A percentile compares a stretch with the other conserved stretches of the same genome.
Evolutionary conservation across 2,329 filamentous ascomycete species (phyloP).

Genomic region (Cordyceps cateniannulata): DNA sequence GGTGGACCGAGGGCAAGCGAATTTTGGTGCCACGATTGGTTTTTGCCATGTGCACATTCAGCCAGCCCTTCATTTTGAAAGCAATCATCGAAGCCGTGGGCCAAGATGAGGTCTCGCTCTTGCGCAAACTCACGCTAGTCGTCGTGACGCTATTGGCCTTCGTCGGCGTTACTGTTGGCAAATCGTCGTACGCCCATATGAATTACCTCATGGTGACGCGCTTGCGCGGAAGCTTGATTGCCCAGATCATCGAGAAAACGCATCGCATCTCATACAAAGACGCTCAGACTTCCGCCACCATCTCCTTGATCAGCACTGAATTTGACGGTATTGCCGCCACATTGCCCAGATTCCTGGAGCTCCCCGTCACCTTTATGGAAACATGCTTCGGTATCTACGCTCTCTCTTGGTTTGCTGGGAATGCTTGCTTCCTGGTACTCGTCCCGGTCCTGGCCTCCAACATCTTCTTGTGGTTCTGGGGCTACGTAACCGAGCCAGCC

Average conservation of each 20-base stretch:
- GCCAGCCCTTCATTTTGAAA: slow-evolving; percentile 4
- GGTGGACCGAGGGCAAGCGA: not conserved
- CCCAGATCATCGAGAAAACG: slow-evolving; percentile 43
- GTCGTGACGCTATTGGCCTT: not conserved
- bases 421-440: not conserved
- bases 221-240: slow-evolving; percentile 26
- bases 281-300: slow-evolving; percentile 22
- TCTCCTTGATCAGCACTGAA: slow-evolving; percentile 3
- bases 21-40: slow-evolving; percentile 1
- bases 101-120: not conserved
- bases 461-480: slow-evolving; percentile 4
- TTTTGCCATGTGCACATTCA: slow-evolving; percentile 4
- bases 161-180: slow-evolving; percentile 1
- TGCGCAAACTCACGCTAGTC: not conserved
- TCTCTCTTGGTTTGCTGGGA: not conserved
- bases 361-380: not conserved
- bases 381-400: slow-evolving; percentile 1
- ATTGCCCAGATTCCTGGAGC: not conserved
- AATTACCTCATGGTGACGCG: slow-evolving; percentile 24
- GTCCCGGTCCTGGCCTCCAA: slow-evolving; percentile 1
- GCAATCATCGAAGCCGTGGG: not conserved
- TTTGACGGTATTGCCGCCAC: slow-evolving; percentile 3
- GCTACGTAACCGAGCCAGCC: not conserved
- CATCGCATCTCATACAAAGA: slow-evolving; percentile 24
- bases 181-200: slow-evolving; percentile 1